A percentile compares a stretch with the other conserved stretches of the same genome.
phyloP scores from a whole-genome alignment of 345 rosid genomes.

The Citrus glauca region DNA sequence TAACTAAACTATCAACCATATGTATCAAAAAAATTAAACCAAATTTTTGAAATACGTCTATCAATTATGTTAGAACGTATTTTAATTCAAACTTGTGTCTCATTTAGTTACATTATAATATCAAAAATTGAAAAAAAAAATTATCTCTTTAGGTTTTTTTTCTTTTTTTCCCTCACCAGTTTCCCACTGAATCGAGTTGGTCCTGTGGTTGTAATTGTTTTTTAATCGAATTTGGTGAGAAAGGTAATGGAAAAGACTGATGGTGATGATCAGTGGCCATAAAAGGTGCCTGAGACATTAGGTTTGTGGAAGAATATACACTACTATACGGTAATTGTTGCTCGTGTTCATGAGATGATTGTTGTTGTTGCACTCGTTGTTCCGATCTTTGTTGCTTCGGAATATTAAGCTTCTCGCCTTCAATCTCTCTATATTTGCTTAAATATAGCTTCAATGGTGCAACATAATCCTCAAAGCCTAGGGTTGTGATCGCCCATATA shows the following conservation, averaged over 20 bases:
- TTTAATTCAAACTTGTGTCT: not conserved
- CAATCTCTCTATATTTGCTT: slow-evolving; percentile 55
- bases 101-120: not conserved
- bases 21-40: not conserved
- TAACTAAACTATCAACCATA: too few species aligned
- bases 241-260: slow-evolving; percentile 51
- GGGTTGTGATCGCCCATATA: slow-evolving; percentile 68
- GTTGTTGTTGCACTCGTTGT: slow-evolving; percentile 28
- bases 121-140: not conserved
- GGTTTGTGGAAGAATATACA: slow-evolving; percentile 38
- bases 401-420: slow-evolving; percentile 57
- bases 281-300: slow-evolving; percentile 41
- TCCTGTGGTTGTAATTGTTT: slow-evolving; percentile 61
- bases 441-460: slow-evolving; percentile 54
- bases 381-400: slow-evolving; percentile 48
- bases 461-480: slow-evolving; percentile 67
- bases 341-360: slow-evolving; percentile 26
- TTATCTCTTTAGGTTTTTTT: not conserved
- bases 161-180: slow-evolving; percentile 27
- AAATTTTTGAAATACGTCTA: not conserved
- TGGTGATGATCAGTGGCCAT: slow-evolving; percentile 26
- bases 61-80: not conserved
- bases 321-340: slow-evolving; percentile 29
- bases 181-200: slow-evolving; percentile 51
- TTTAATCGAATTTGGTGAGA: slow-evolving; percentile 54